Base-by-base conservation (phyloP, 106 monocot genomes). In the Platanthera zijinensis region DNA sequence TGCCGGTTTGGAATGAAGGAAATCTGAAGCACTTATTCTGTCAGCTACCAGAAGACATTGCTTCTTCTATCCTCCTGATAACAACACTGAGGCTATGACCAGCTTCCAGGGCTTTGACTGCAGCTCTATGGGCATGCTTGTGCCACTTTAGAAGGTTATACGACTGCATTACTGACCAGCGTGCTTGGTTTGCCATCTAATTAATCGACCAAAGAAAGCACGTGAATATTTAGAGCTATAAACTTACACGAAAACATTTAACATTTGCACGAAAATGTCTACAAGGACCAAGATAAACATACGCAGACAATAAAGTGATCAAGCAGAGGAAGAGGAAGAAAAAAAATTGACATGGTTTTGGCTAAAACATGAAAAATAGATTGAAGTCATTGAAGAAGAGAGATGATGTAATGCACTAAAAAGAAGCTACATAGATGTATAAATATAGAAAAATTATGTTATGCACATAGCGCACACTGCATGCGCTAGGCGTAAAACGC, bases 61-160 rank as follows among this genome's bases (percentile, higher is more conserved):
- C 73, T 78, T 88, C 87, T 85, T 88, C 87, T 61, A 88, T 85
- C 72, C 87, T 85, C 59, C 82, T 79, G 62, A 88, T 85, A 48
- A 88, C 82, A 22, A 79, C 74, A 59, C 87, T 79, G 15, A 88
- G 84, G 73, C 85, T 82, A 67, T 82, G 82, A 25, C 82, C 87
- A 4, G 70, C 49, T 71, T 82, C 85, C 46, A 88, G 62, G 70
- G 87, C 87, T 70, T 80, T 88, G 18, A 88, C 82, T 18, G 87
- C 84, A 74, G 84, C 84, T 76, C 57, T 63, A 45, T 82, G 87
- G 6, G 85, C 82, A 70, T 13, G 72, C 77, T 80, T 85, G 57
- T 88, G 87, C 84, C 80, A 88, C 52, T 85, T 88, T 8, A 88
- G 77, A 57, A 88, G 84, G 68, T 85, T 88, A 69, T 88, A 88